Evolutionary conservation across 1,139 yeast species (phyloP).

Genomic region (Geotrichum klebahnii): DNA sequence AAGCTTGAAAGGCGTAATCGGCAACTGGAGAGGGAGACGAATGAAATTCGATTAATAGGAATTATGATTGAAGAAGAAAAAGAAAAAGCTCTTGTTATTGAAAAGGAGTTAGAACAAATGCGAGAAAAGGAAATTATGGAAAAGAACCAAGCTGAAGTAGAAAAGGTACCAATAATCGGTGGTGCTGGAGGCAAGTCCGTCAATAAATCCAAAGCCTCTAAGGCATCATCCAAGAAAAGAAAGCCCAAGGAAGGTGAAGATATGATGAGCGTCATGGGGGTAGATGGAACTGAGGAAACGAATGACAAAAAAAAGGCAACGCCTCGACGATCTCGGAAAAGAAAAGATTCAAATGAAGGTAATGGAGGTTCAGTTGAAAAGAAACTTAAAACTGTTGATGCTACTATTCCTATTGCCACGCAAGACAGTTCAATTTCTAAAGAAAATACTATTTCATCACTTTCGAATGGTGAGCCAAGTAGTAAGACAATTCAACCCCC

Average conservation of each 20-base stretch:
- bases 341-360: background rate
- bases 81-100: slow-evolving; percentile 1
- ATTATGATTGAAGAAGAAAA: slow-evolving; percentile 11
- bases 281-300: background rate
- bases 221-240: background rate
- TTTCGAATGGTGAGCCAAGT: no score
- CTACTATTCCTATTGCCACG: background rate
- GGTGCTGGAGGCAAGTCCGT: slow-evolving; percentile 3
- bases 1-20: slow-evolving; percentile 15
- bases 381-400: background rate
- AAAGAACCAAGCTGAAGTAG: background rate
- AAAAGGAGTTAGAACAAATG: background rate
- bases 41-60: slow-evolving; percentile 9
- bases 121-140: background rate
- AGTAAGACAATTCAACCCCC: no score
- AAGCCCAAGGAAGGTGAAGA: slow-evolving; percentile 1
- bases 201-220: background rate
- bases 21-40: slow-evolving; percentile 22
- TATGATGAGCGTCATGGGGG: background rate
- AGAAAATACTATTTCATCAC: no score
- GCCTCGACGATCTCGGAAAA: background rate
- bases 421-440: no score
- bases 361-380: background rate
- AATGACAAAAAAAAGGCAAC: slow-evolving; percentile 1
- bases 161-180: background rate